Conservation (phyloP, 176 grass and related monocot genomes). For the Bonia amplexicaulis region DNA sequence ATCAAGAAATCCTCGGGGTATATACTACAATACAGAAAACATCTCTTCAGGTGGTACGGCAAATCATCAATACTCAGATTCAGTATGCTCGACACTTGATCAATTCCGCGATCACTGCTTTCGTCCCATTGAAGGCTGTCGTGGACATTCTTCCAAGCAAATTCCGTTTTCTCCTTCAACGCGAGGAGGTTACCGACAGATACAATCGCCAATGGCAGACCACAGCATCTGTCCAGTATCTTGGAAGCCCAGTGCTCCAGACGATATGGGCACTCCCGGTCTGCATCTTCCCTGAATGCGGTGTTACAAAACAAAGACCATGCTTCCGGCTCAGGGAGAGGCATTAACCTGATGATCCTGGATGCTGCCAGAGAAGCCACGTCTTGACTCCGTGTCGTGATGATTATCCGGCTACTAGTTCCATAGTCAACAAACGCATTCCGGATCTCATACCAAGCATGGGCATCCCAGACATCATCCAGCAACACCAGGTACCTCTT, state of each 20-base stretch:
- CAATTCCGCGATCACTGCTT: neutral
- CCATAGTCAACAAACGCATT: conserved; percentile 2
- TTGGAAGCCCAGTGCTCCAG: neutral
- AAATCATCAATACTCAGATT: conserved; percentile 47
- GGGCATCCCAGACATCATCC: conserved; percentile 40
- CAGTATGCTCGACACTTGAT: conserved; percentile 28
- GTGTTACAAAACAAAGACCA: conserved; percentile 31
- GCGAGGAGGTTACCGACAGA: conserved; percentile 35
- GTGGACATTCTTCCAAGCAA: conserved; percentile 35
- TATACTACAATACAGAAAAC: conserved; percentile 43
- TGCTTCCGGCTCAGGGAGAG: neutral
- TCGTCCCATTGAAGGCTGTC: conserved; percentile 26
- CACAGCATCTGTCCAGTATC: conserved; percentile 37
- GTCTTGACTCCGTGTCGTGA: conserved; percentile 35
- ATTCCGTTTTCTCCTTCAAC: neutral
- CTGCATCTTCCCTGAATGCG: neutral
- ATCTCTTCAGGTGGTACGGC: conserved; percentile 35
- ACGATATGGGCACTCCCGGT: neutral
- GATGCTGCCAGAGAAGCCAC: conserved; percentile 20
- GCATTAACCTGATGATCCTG: neutral
- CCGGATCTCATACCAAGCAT: conserved; percentile 6
- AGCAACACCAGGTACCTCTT: conserved; percentile 32
- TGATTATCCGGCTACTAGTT: conserved; percentile 15
- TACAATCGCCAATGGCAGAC: conserved; percentile 49
- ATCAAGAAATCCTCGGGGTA: conserved; percentile 41